A percentile compares a stretch with the other conserved stretches of the same genome.
phyloP scores from a whole-genome alignment of 2,329 filamentous ascomycete genomes.

The Leptographium lundbergii region DNA sequence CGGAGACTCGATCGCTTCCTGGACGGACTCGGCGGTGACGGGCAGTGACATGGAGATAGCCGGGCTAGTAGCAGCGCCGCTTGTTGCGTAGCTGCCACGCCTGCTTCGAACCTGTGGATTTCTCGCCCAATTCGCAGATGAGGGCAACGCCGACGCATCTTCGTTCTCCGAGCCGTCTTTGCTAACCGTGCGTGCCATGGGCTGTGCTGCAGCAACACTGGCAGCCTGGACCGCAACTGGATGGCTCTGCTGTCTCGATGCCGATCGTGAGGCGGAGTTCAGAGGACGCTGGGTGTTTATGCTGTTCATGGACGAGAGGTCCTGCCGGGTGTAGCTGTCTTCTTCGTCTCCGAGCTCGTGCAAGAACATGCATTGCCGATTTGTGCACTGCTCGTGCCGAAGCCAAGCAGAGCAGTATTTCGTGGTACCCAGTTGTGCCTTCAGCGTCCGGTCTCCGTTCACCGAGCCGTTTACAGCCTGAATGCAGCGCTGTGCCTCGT shows the following conservation, averaged over 20 bases:
- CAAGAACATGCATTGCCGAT: slow-evolving; percentile 94
- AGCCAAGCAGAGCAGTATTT: slow-evolving; percentile 98
- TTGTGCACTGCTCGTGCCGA: slow-evolving; percentile 86
- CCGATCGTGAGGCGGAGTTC: slow-evolving; percentile 37
- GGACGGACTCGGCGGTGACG: slow-evolving; percentile 35
- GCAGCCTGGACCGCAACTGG: slow-evolving; percentile 20
- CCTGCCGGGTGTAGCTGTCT: slow-evolving; percentile 89
- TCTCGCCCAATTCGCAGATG: slow-evolving; percentile 85
- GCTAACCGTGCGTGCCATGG: slow-evolving; percentile 66
- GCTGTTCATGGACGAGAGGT: slow-evolving; percentile 88
- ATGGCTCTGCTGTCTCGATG: slow-evolving; percentile 38
- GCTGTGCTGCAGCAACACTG: slow-evolving; percentile 30
- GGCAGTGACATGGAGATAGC: slow-evolving; percentile 51
- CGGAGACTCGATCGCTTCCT: slow-evolving; percentile 28
- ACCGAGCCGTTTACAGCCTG: slow-evolving; percentile 81
- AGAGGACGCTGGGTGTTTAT: slow-evolving; percentile 66
- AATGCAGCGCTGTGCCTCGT: slow-evolving; percentile 84
- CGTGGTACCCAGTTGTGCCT: slow-evolving; percentile 74
- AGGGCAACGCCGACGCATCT: slow-evolving; percentile 86
- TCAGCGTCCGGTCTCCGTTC: slow-evolving; percentile 76
- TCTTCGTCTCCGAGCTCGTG: slow-evolving; percentile 98
- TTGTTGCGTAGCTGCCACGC: slow-evolving; percentile 68
- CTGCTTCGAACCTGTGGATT: slow-evolving; percentile 53
- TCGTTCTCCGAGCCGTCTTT: slow-evolving; percentile 61
- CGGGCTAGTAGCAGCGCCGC: slow-evolving; percentile 70